Evolutionary conservation across 192 early-diverging fungal genomes (phyloP), one percentile per base, ranked within the genome.

Genomic region (Chytriomyces confervae): DNA sequence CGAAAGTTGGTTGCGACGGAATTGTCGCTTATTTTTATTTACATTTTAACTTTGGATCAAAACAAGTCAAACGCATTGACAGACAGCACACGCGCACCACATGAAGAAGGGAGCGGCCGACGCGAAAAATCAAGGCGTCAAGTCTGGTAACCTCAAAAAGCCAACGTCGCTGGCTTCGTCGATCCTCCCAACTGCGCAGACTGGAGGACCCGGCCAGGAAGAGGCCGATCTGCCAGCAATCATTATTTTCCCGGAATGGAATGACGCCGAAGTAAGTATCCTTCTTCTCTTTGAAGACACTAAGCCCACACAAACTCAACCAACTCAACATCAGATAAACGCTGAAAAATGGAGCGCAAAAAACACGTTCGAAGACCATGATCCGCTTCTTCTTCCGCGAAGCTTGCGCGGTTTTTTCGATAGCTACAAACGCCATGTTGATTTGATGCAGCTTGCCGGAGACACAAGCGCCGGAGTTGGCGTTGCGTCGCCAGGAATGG

Each of bases 301-400:
- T 57, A 3, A 27, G 3, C 20, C 0, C 16, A 0, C 3, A 57
- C 1, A 20, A 20, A 57, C 13, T n/a, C 53, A 57, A 13, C 1
- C 36, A 36, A 36, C 36, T 36, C 36, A 36, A 36, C 36, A 36
- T 1, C 20, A 57, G 53, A 57, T 57, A 13, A 57, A 57, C 16
- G 80, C 85, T 0, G 89, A 91, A 79, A 91, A 91, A 67, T 90
- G 86, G 86, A 72, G 65, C 2, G 83, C 84, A 5, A 90, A 90
- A 77, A 88, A 90, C 66, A 77, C 77, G 0, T 90, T 90, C 72
- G 89, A 90, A 61, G 89, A 90, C 76, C 84, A 84, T 16, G 88
- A 90, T 36, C 84, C 81, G 6, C 73, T 70, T 13, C 60, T 71
- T 1, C 75, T 51, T 43, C 77, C 82, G 60, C 84, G 81, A 13